Conservation (phyloP, 371 early-diverging fungal species). For the Apophysomyces ossiformis region DNA sequence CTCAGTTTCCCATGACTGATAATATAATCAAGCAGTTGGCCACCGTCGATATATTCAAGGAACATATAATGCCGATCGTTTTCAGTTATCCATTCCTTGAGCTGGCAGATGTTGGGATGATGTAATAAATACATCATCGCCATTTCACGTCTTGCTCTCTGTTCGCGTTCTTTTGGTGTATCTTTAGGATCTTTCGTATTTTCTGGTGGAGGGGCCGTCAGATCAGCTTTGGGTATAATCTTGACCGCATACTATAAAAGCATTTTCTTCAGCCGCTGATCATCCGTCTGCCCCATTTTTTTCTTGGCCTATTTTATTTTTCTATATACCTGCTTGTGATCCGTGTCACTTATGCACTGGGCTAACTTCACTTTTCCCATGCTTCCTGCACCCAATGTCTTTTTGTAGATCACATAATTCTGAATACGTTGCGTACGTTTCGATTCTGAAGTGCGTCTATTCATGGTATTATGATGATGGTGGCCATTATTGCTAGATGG, state of each 20-base stretch:
- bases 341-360: slow-evolving; percentile 46
- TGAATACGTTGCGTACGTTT: slow-evolving; percentile 42
- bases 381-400: slow-evolving; percentile 96
- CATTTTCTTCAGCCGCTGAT: not conserved
- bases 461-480: slow-evolving; percentile 23
- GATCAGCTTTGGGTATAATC: slow-evolving; percentile 53
- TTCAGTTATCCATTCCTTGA: slow-evolving; percentile 79
- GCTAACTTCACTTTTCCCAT: slow-evolving; percentile 99
- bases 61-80: slow-evolving; percentile 86
- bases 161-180: slow-evolving; percentile 61
- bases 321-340: slow-evolving; percentile 40
- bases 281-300: not conserved
- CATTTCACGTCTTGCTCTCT: slow-evolving; percentile 79
- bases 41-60: slow-evolving; percentile 83
- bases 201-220: slow-evolving; percentile 13
- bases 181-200: slow-evolving; percentile 49
- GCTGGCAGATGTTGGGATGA: slow-evolving; percentile 77
- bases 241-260: slow-evolving; percentile 48
- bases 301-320: not conserved
- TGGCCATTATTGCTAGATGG: slow-evolving; percentile 19
- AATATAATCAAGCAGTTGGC: slow-evolving; percentile 80
- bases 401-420: slow-evolving; percentile 58
- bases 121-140: slow-evolving; percentile 80
- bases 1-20: slow-evolving; percentile 68
- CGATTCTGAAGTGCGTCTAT: slow-evolving; percentile 39